Conservation (phyloP, 495 filamentous ascomycete genomes). For the Penicillium psychrofluorescens region DNA sequence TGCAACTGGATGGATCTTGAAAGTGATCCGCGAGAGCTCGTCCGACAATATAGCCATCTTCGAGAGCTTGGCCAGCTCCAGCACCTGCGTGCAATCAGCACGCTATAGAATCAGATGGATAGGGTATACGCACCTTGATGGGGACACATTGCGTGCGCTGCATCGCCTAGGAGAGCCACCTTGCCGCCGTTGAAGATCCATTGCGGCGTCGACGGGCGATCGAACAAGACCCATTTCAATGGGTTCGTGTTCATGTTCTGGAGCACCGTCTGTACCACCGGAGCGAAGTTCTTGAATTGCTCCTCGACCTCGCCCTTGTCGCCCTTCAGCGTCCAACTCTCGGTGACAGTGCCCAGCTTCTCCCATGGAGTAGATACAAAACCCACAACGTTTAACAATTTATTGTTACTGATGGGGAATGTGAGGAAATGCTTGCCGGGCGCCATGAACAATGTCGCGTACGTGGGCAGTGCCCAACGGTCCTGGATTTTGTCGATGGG, state of each 20-base stretch:
- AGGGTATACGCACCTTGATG: neutral
- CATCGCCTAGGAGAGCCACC: conserved; percentile 35
- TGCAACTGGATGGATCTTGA: no score
- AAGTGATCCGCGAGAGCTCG: no score
- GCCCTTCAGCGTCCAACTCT: no score
- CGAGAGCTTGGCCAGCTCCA: no score
- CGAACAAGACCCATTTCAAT: conserved; percentile 27
- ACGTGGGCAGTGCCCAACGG: no score
- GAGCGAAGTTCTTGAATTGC: no score
- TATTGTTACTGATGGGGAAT: conserved; percentile 22
- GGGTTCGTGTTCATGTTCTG: conserved; percentile 19
- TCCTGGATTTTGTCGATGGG: neutral
- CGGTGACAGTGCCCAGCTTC: no score
- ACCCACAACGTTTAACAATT: conserved; percentile 15
- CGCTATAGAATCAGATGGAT: no score
- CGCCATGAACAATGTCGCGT: neutral
- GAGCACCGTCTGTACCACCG: conserved; percentile 9
- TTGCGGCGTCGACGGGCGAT: conserved; percentile 24
- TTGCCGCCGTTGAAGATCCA: conserved; percentile 27
- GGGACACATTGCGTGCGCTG: conserved; percentile 29
- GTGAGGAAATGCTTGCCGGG: conserved; percentile 16
- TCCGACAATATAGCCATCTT: no score
- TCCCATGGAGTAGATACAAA: no score
- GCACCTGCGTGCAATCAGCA: no score
- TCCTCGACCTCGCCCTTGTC: no score